These are phyloP conservation scores for Cystobasidium onofrii DNA, from an alignment of 768 basidiomycete genomes.

Conservation along the genomic window DNA sequence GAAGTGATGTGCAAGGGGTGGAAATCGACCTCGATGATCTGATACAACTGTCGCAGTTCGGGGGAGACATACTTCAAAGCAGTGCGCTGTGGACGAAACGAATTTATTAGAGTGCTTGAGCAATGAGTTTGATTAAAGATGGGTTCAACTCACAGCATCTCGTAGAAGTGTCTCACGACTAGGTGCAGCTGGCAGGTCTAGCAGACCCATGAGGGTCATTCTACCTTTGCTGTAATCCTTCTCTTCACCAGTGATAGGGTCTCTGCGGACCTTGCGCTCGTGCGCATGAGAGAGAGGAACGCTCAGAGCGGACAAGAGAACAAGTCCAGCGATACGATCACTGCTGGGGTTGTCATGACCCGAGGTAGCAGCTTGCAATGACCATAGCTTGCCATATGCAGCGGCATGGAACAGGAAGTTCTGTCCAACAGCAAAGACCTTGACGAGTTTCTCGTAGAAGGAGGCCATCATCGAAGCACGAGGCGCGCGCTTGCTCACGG, in stretches of 20 bases:
- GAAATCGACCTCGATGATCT: constrained; percentile 76
- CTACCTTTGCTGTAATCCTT: constrained; percentile 68
- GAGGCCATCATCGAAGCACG: constrained; percentile 95
- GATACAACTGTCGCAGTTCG: constrained; percentile 67
- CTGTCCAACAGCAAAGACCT: constrained; percentile 90
- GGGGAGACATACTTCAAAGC: constrained; percentile 70
- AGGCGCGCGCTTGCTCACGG: constrained; percentile 83
- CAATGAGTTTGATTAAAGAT: too few relatives aligned
- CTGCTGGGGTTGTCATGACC: constrained; percentile 70
- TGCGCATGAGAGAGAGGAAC: constrained; percentile 63
- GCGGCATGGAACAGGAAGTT: constrained; percentile 94
- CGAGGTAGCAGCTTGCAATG: constrained; percentile 55
- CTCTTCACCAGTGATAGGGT: constrained; percentile 49
- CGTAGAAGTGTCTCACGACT: constrained; percentile 75
- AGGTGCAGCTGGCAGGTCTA: constrained; percentile 74
- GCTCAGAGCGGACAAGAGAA: constrained; percentile 82
- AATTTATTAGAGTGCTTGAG: constrained; percentile 33
- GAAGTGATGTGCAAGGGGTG: constrained; percentile 80
- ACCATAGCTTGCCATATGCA: constrained; percentile 73
- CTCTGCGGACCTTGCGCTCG: constrained; percentile 1
- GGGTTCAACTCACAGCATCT: constrained; percentile 62
- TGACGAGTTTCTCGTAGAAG: constrained; percentile 95
- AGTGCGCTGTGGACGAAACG: constrained; percentile 54
- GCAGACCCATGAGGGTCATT: constrained; percentile 51
- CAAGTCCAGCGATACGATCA: constrained; percentile 74